Evolutionary conservation across 176 grass and related monocot species (phyloP).

Genomic region (Canna indica): DNA sequence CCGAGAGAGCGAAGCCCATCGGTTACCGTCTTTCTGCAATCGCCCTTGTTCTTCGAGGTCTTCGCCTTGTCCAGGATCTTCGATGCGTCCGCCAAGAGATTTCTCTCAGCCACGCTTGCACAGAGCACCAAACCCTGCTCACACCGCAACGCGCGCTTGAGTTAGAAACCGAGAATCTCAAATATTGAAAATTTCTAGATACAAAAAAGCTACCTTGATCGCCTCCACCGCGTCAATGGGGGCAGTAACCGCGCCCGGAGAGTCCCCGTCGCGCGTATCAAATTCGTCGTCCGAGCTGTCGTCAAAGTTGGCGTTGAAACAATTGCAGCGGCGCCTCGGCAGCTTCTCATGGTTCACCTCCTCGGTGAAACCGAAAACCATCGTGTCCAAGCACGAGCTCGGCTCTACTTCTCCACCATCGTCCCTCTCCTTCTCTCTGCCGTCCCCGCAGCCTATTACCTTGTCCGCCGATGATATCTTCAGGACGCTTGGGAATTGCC

Average conservation of each 20-base stretch:
- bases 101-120: slow-evolving; percentile 59
- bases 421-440: slow-evolving; percentile 43
- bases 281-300: slow-evolving; percentile 69
- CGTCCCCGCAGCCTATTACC: neutral
- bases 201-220: slow-evolving; percentile 41
- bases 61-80: slow-evolving; percentile 41
- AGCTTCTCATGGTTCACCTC: slow-evolving; percentile 48
- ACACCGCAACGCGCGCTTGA: neutral
- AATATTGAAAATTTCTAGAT: neutral
- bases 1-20: slow-evolving; percentile 62
- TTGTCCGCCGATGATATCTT: slow-evolving; percentile 31
- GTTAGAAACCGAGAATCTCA: neutral
- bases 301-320: slow-evolving; percentile 80
- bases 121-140: slow-evolving; percentile 60
- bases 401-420: slow-evolving; percentile 14
- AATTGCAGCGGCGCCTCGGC: slow-evolving; percentile 60
- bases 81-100: slow-evolving; percentile 77
- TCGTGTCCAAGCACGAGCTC: slow-evolving; percentile 54
- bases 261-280: slow-evolving; percentile 39
- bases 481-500: slow-evolving; percentile 27
- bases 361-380: slow-evolving; percentile 91
- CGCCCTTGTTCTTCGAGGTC: slow-evolving; percentile 36
- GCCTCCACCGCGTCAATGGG: slow-evolving; percentile 42
- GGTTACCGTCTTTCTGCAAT: slow-evolving; percentile 43
- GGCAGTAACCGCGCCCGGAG: neutral